Evolutionary conservation across 1,284 basidiomycete species (phyloP).

Genomic region (Pulchroboletus neoregius): DNA sequence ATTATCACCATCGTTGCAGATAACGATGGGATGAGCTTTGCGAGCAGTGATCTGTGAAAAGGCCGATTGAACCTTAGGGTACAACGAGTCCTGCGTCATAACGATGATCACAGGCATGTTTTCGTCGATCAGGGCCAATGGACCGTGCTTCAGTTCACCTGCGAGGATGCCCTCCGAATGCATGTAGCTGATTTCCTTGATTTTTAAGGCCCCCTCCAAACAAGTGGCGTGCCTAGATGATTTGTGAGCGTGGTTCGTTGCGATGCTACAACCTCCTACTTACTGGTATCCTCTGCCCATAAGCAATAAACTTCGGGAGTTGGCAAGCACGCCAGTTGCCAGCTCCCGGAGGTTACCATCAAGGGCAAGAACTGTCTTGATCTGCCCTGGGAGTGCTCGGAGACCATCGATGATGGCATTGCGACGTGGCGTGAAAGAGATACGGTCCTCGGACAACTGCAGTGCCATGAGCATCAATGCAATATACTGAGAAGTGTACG

Average conservation of each 20-base stretch:
- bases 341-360: constrained; percentile 83
- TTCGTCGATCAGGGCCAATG: constrained; percentile 95
- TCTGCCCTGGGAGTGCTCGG: constrained; percentile 85
- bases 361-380: constrained; percentile 82
- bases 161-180: constrained; percentile 93
- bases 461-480: constrained; percentile 98
- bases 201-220: constrained; percentile 97
- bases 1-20: constrained; percentile 93
- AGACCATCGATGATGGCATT: constrained; percentile 94
- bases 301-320: constrained; percentile 87
- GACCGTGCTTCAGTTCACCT: constrained; percentile 98
- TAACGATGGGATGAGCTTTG: constrained; percentile 93
- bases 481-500: constrained; percentile 99
- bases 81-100: constrained; percentile 98
- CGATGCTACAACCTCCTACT: constrained; percentile 19
- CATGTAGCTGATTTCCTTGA: constrained; percentile 98
- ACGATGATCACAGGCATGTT: constrained; percentile 98
- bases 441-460: constrained; percentile 95
- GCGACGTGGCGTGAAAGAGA: constrained; percentile 87
- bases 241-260: constrained; percentile 1
- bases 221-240: constrained; percentile 79
- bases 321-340: constrained; percentile 72
- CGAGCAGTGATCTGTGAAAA: constrained; percentile 96
- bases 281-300: constrained; percentile 99
- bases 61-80: constrained; percentile 97